Evolutionary conservation across 306 rosid genomes (phyloP).

Genomic region (Fragaria vesca): DNA sequence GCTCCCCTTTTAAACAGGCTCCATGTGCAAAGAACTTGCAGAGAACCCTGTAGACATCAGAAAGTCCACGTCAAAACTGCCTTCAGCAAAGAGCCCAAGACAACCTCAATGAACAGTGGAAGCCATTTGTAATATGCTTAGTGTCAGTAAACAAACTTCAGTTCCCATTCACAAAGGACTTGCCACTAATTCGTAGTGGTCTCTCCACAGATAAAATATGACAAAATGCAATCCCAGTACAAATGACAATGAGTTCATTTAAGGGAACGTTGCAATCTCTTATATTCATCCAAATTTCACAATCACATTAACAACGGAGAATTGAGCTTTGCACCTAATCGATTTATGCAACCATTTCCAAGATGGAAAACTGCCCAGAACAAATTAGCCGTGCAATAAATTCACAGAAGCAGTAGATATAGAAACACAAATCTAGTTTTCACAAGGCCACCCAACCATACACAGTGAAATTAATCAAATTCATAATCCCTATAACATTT

Average conservation of each 20-base stretch:
- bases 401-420: background rate
- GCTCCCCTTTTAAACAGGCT: conserved; percentile 96
- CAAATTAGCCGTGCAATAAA: background rate
- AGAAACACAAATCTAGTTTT: background rate
- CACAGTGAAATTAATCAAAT: conserved; percentile 4
- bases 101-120: conserved; percentile 13
- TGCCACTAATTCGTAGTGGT: background rate
- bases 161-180: background rate
- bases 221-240: background rate
- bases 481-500: background rate
- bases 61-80: conserved; percentile 13
- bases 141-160: background rate
- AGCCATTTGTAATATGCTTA: background rate
- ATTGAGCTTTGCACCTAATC: background rate
- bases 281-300: conserved; percentile 5
- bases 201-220: background rate
- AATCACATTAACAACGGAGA: background rate
- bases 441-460: background rate
- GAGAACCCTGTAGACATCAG: conserved; percentile 58
- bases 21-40: conserved; percentile 98
- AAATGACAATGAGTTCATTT: background rate
- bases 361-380: background rate
- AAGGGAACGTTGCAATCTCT: background rate
- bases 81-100: conserved; percentile 4
- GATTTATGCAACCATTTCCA: background rate